Base-by-base conservation (phyloP, 2,329 filamentous ascomycete species). In the Colletotrichum neosansevieriae region DNA sequence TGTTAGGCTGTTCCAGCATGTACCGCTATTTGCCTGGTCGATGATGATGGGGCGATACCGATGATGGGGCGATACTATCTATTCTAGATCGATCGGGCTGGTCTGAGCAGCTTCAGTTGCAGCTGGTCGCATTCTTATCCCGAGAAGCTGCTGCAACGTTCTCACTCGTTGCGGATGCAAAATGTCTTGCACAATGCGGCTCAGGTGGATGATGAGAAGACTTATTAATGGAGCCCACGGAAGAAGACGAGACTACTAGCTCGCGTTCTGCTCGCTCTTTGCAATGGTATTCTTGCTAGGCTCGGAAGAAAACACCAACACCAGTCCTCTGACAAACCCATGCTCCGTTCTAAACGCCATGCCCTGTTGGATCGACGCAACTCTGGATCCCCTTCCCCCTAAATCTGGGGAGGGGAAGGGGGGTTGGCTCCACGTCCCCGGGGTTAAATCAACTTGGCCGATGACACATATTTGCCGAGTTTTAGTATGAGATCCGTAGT, bases 311-410 rank as follows among this genome's bases (percentile, higher is more conserved):
- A 57, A 44, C 11, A 34, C 15, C 40, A 11, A 7, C 11, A n/a
- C 13, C 45, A 40, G 49, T 24, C 21, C 58, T 34, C 54, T 56
- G 40, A 65, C 54, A 56, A 49, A 47, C 54, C 49, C 54, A 50
- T 68, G 61, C 49, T 68, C 54, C 54, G 56, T 6, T n/a, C 36
- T 36, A 42, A 38, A 38, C 38, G 32, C 61, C 45, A 49, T 50
- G 61, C 40, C 29, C 12, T 56, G 42, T 24, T 45, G 17, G 47
- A 68, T 60, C 45, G 47, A 21, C 54, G 40, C 17, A 56, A n/a
- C 42, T 58, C 32, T 45, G 54, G 56, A 38, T 47, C 54, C 40
- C 12, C 45, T 17, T 19, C 34, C 32, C 34, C 24, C 7, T 53
- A 45, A 59, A 49, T 47, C 47, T 36, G 47, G 65, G 45, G 60